Conservation (phyloP, 352 stramenopile genomes). For the Thalassiosira exigua region DNA sequence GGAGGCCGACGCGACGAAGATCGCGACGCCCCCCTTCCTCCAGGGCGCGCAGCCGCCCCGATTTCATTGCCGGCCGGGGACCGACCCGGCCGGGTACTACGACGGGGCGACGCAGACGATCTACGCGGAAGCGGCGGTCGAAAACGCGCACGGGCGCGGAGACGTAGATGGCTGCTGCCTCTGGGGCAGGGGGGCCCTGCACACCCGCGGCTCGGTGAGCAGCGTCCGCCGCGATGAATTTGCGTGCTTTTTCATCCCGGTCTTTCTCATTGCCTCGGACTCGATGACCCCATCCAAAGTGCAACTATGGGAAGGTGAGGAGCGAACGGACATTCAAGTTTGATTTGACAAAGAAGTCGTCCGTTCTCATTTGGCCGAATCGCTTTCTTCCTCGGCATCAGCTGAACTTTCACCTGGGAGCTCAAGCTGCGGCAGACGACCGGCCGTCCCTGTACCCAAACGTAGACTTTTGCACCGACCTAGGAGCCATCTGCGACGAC, state of each 20-base stretch:
- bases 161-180: conserved; percentile 11
- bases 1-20: conserved; percentile 26
- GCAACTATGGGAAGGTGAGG: conserved; percentile 22
- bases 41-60: conserved; percentile 10
- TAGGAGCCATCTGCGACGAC: conserved; percentile 1
- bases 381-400: no score
- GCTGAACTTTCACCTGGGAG: conserved; percentile 47
- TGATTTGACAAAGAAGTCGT: not conserved
- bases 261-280: not conserved
- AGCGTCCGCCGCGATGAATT: not conserved
- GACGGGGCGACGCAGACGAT: conserved; percentile 30
- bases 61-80: conserved; percentile 35
- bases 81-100: conserved; percentile 30
- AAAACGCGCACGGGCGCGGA: not conserved
- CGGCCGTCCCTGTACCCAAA: conserved; percentile 26
- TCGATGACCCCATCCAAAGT: conserved; percentile 2
- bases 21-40: conserved; percentile 22
- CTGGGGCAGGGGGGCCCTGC: conserved; percentile 36
- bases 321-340: conserved; percentile 20
- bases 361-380: not conserved
- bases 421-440: conserved; percentile 1
- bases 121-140: conserved; percentile 23
- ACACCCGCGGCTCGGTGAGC: conserved; percentile 23
- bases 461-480: conserved; percentile 44
- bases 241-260: no score